Evolutionary conservation across 805 yeast genomes (phyloP), one percentile per base, ranked within the genome.

Genomic region (Schwanniomyces pseudopolymorphus): DNA sequence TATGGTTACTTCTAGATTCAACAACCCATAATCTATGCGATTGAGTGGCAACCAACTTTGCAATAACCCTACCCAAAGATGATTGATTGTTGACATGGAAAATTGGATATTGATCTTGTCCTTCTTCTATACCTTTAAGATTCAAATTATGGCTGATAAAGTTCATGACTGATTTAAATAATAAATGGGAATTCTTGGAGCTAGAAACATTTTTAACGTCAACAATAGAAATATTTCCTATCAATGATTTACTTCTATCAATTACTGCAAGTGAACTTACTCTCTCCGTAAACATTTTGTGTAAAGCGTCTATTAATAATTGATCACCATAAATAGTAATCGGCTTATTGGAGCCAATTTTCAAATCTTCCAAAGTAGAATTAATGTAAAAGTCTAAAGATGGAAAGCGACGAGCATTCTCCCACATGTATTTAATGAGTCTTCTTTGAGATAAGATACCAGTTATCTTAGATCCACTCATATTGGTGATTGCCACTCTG

Each of bases 31-130:
- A 69, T 63, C 99, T 79, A 69, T 92, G 99, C 2, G 96, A 81
- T 64, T 85, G 85, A 1, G 99, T 92, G 5, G 99, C 98, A 11
- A 92, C 98, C 55, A 92, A 74, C 64, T 94, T 92, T 27, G 98
- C 98, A 59, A 94, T 79, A 7, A 95, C 89, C 64, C 96, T 80
- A 27, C 89, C 96, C 42, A 94, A 75, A 0, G 94, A 84, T 8
- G 95, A 82, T 35, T 79, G 77, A 50, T 82, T 80, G 51, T 88
- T 85, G 21, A 92, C 97, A 64, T 92, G 96, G 77, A 92, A 92
- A 35, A 94, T 92, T 14, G 99, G 99, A 75, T 86, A 92, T 36
- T 95, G 89, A 70, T 92, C 99, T 66, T 91, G 90, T 43, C 97
- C 97, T 61, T 90, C 91, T 59, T 86, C 95, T 26, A 92, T 76